Evolutionary conservation across 768 basidiomycete genomes (phyloP), one percentile per base, ranked within the genome.

Genomic region (Psilocybe cubensis): DNA sequence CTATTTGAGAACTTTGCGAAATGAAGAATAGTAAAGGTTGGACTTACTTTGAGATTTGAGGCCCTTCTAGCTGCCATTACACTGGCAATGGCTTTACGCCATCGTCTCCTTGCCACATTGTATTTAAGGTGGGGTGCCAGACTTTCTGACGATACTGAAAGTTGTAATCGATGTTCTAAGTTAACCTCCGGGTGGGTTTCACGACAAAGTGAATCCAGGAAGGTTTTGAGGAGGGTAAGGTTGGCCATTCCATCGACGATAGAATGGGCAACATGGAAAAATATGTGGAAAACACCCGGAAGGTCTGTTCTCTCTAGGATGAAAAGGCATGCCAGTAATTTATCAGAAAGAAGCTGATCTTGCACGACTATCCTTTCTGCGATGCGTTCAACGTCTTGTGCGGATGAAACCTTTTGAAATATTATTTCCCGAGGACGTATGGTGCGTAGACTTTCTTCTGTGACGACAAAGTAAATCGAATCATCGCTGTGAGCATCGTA

Each of bases 241-340:
- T 76, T 79, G 10, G 78, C 71, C 42, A 75, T 75, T 17, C 79
- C 82, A 63, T 87, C 85, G 0, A 79, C 75, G 41, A 86, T 78
- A 46, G 70, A 69, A 63, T 87, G 85, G 0, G 83, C 75, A 14
- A 76, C 67, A 38, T 76, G 64, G 20, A 82, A 63, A 23, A 83
- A 49, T 44, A 84, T 38, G 59, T 85, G 80, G 46, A 78, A 69
- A 5, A 56, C 65, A 17, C 71, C 69, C 1, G 68, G 48, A 11
- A 65, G 56, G 61, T 80, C 82, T 4, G 65, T 68, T 54, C 76
- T 75, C 49, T 63, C 68, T 20, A 82, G 69, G 53, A 85, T 64
- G 45, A 75, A 70, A 1, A 85, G 35, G 21, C 76, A 75, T 3
- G 76, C 74, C 6, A 82, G 70, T 10, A 79, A 54, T 14, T 76